Evolutionary conservation across 2,329 filamentous ascomycete species (phyloP).

Genomic region (Akanthomyces lecanii): DNA sequence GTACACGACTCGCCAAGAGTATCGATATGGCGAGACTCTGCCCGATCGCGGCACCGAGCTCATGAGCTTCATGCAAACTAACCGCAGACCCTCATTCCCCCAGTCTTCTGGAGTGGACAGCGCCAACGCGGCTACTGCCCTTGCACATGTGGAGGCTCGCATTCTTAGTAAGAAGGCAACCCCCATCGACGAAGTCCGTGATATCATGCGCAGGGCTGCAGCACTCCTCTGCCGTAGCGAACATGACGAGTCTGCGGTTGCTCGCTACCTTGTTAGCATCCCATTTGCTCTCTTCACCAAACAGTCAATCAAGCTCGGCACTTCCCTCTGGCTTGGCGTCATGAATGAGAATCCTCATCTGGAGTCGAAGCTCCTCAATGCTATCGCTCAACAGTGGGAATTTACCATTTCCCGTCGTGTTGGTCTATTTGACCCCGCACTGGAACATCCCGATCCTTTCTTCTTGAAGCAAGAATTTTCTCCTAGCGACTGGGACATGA

Average conservation of each 20-base stretch:
- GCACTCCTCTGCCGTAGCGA: constrained; percentile 77
- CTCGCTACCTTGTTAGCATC: constrained; percentile 84
- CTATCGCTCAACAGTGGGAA: constrained; percentile 91
- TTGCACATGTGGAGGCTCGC: constrained; percentile 69
- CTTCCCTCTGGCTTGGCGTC: constrained; percentile 93
- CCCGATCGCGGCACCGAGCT: constrained; percentile 65
- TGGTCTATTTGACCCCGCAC: constrained; percentile 73
- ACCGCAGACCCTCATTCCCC: constrained; percentile 49
- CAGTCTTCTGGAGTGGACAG: constrained; percentile 50
- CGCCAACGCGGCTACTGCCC: constrained; percentile 57
- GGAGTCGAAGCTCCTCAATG: constrained; percentile 78
- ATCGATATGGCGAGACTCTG: constrained; percentile 76
- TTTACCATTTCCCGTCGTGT: constrained; percentile 69
- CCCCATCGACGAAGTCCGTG: constrained; percentile 69
- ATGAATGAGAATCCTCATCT: constrained; percentile 92
- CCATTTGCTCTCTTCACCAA: constrained; percentile 93
- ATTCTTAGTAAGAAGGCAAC: constrained; percentile 66
- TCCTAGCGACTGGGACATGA: constrained; percentile 73
- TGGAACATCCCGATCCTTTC: constrained; percentile 81
- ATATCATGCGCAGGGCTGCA: constrained; percentile 79
- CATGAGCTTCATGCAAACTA: constrained; percentile 55
- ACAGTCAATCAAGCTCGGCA: constrained; percentile 89
- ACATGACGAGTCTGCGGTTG: constrained; percentile 71
- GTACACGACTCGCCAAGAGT: constrained; percentile 95
- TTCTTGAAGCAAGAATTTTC: constrained; percentile 89